phyloP scores from a whole-genome alignment of 805 yeast genomes.

The Ogataea trehalophila region DNA sequence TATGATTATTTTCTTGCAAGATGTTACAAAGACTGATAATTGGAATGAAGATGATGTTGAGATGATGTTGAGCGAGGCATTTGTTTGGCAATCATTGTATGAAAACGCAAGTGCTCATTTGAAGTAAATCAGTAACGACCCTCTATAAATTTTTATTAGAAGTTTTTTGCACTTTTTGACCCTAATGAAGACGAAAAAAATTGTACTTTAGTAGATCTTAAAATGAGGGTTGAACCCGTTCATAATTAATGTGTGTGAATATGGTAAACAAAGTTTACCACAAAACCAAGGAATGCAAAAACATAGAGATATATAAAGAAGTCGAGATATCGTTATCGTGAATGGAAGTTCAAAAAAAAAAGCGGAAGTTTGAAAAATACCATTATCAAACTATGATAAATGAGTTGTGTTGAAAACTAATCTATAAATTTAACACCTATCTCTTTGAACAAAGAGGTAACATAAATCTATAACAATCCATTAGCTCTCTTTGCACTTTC shows the following conservation, averaged over 20 bases:
- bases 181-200: not conserved
- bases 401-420: slow-evolving; percentile 2
- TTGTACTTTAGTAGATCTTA: not conserved
- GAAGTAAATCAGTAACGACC: slow-evolving; percentile 25
- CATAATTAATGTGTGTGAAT: not conserved
- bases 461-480: slow-evolving; percentile 9
- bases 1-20: slow-evolving; percentile 84
- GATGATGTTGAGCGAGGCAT: slow-evolving; percentile 89
- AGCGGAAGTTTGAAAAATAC: too few relatives aligned
- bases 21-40: slow-evolving; percentile 67
- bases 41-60: slow-evolving; percentile 93
- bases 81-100: slow-evolving; percentile 91
- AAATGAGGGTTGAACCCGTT: slow-evolving; percentile 1
- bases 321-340: not conserved
- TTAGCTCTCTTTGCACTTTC: slow-evolving; percentile 53
- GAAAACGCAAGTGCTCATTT: slow-evolving; percentile 88
- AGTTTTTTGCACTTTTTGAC: not conserved
- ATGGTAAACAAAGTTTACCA: too few relatives aligned
- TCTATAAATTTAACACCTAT: not conserved
- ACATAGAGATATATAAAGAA: not conserved
- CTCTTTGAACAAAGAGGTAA: not conserved
- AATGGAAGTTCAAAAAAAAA: not conserved
- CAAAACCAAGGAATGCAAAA: not conserved
- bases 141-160: not conserved
- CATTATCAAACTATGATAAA: not conserved